Percentiles rank a stretch among this genome's conserved stretches.
Conservation (phyloP, 1,284 basidiomycete species). For the Pholiota adiposa region DNA sequence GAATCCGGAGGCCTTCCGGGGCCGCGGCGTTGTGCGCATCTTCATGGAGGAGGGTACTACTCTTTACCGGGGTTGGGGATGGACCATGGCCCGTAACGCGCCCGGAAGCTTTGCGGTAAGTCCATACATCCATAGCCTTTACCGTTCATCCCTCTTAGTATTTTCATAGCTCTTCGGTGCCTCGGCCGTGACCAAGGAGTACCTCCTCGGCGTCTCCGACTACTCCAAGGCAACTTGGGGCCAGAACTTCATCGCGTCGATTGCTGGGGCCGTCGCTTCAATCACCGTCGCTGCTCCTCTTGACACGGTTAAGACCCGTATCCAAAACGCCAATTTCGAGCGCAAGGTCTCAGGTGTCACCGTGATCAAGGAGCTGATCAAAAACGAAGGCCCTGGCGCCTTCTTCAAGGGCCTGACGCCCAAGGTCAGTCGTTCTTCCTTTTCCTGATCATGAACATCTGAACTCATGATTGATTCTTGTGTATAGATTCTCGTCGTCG, state of each 20-base stretch:
- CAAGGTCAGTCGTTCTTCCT: slow-evolving; percentile 57
- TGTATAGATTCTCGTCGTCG: slow-evolving; percentile 88
- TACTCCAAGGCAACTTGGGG: slow-evolving; percentile 93
- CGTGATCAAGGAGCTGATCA: slow-evolving; percentile 88
- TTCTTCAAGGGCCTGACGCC: slow-evolving; percentile 98
- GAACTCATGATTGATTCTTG: not conserved
- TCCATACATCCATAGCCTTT: not conserved
- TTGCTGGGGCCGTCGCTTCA: slow-evolving; percentile 92
- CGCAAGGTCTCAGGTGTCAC: slow-evolving; percentile 86
- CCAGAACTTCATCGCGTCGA: slow-evolving; percentile 95
- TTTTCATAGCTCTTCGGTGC: slow-evolving; percentile 87
- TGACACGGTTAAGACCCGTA: slow-evolving; percentile 96
- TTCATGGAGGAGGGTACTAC: slow-evolving; percentile 91
- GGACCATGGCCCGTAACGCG: slow-evolving; percentile 98
- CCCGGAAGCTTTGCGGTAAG: slow-evolving; percentile 93
- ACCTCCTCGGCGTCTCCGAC: slow-evolving; percentile 86
- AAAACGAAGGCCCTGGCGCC: slow-evolving; percentile 83
- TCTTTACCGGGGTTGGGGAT: slow-evolving; percentile 97
- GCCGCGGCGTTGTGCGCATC: slow-evolving; percentile 89
- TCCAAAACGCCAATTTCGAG: slow-evolving; percentile 99
- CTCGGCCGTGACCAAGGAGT: slow-evolving; percentile 94
- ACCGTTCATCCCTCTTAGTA: not conserved
- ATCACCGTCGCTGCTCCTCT: slow-evolving; percentile 97
- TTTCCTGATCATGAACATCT: not conserved
- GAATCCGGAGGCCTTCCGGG: slow-evolving; percentile 94